A percentile compares a stretch with the other conserved stretches of the same genome.
phyloP scores from a whole-genome alignment of 2,329 filamentous ascomycete species.

The Paraphaeosphaeria sporulosa region DNA sequence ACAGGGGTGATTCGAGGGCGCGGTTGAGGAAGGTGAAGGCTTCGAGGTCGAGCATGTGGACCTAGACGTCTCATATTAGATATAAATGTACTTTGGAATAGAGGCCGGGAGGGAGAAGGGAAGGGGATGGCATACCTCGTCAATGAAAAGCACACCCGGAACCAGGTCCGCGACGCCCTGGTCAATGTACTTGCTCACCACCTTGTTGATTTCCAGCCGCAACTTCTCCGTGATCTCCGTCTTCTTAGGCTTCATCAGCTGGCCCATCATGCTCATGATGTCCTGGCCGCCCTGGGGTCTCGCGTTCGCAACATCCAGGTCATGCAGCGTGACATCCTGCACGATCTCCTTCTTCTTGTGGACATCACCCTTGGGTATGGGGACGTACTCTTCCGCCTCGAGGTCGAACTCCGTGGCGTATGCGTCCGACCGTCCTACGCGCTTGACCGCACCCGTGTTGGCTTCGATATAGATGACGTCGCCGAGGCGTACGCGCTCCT shows the following conservation, averaged over 20 bases:
- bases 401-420: constrained; percentile 99
- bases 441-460: constrained; percentile 97
- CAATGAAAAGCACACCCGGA: constrained; percentile 97
- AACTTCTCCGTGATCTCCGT: constrained; percentile 99
- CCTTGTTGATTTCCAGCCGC: constrained; percentile 96
- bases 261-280: constrained; percentile 99
- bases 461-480: constrained; percentile 99
- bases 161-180: constrained; percentile 97
- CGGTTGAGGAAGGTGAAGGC: constrained; percentile 99
- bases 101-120: no score
- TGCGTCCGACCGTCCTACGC: constrained; percentile 93
- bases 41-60: constrained; percentile 99
- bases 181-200: constrained; percentile 98
- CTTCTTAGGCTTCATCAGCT: constrained; percentile 99
- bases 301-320: constrained; percentile 94
- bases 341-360: constrained; percentile 99
- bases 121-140: constrained; percentile 73
- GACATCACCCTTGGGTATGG: constrained; percentile 97
- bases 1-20: constrained; percentile 93
- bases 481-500: constrained; percentile 93
- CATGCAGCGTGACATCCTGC: constrained; percentile 96
- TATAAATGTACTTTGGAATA: no score
- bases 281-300: constrained; percentile 96
- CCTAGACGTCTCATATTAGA: constrained; percentile 60
- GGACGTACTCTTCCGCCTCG: constrained; percentile 98